Conservation (phyloP, 441 rosid genomes). For the Isatis lusitanica region DNA sequence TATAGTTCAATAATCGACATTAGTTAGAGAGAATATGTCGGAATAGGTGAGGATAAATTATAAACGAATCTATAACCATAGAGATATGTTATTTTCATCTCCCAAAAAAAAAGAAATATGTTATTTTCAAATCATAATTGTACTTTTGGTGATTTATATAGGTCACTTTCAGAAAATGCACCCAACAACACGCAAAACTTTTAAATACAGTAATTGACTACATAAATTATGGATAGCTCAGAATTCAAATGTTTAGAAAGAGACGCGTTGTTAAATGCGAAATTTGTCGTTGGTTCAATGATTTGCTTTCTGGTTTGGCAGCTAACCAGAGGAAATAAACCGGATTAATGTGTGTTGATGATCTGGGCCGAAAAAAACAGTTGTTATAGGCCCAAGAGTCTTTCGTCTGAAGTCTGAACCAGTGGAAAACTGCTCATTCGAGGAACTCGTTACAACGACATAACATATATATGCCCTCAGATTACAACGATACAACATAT, state of each 20-base stretch:
- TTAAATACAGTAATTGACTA: constrained; percentile 1
- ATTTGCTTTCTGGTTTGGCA: background rate
- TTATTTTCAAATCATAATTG: background rate
- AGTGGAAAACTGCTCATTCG: background rate
- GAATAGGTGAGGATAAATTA: background rate
- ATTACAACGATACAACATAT: background rate
- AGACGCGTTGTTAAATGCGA: background rate
- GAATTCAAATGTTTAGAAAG: background rate
- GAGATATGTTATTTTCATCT: background rate
- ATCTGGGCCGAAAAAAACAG: background rate
- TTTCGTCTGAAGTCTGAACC: background rate
- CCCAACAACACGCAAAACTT: constrained; percentile 19
- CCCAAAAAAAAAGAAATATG: no score
- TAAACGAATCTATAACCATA: background rate
- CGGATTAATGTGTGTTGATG: background rate
- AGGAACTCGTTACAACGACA: background rate
- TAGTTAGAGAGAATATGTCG: constrained; percentile 12
- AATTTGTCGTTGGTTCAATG: background rate
- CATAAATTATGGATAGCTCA: background rate
- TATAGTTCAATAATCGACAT: constrained; percentile 24
- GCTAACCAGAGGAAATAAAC: background rate
- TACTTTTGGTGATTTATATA: background rate
- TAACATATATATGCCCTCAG: background rate
- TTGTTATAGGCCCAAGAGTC: background rate
- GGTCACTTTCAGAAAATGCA: constrained; percentile 21